These are phyloP conservation scores for Cadophora malorum DNA, from an alignment of 2,329 filamentous ascomycete species.

Conservation along the genomic window DNA sequence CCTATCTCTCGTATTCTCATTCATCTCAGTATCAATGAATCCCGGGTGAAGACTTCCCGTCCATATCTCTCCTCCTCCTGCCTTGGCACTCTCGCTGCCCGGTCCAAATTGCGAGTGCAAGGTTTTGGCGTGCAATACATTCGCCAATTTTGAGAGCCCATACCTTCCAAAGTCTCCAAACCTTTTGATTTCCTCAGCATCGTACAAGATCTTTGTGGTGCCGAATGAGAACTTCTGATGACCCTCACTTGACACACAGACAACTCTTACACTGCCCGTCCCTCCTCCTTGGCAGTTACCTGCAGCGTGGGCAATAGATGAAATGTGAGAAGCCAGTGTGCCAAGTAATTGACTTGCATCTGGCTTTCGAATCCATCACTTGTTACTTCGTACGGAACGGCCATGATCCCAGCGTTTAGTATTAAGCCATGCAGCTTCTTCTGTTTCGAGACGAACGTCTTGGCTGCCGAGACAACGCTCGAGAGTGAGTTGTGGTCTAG, in stretches of 20 bases:
- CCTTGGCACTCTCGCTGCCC: constrained; percentile 21
- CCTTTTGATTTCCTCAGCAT: constrained; percentile 19
- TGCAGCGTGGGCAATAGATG: constrained; percentile 30
- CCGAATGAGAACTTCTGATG: constrained; percentile 28
- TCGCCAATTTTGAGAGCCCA: constrained; percentile 34
- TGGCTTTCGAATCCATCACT: constrained; percentile 46
- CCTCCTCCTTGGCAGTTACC: constrained; percentile 26
- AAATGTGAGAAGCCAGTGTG: constrained; percentile 42
- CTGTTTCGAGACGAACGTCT: constrained; percentile 43
- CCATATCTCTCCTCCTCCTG: constrained; percentile 33
- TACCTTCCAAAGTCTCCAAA: constrained; percentile 25
- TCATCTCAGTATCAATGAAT: constrained; percentile 32
- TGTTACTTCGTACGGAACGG: constrained; percentile 45
- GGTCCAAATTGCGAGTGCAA: constrained; percentile 33
- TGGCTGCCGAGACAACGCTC: constrained; percentile 41
- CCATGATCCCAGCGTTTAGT: constrained; percentile 55
- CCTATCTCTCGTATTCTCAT: constrained; percentile 25
- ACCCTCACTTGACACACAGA: constrained; percentile 31
- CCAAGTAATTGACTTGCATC: constrained; percentile 47
- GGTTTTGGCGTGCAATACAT: constrained; percentile 32
- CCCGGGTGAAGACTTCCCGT: constrained; percentile 30
- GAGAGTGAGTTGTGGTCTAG: constrained; percentile 40
- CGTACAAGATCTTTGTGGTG: constrained; percentile 26
- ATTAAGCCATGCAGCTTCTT: constrained; percentile 49
- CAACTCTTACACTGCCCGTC: constrained; percentile 29